Evolutionary conservation across 495 filamentous ascomycete genomes (phyloP), one percentile per base, ranked within the genome.

Genomic region (Lindgomyces ingoldianus): DNA sequence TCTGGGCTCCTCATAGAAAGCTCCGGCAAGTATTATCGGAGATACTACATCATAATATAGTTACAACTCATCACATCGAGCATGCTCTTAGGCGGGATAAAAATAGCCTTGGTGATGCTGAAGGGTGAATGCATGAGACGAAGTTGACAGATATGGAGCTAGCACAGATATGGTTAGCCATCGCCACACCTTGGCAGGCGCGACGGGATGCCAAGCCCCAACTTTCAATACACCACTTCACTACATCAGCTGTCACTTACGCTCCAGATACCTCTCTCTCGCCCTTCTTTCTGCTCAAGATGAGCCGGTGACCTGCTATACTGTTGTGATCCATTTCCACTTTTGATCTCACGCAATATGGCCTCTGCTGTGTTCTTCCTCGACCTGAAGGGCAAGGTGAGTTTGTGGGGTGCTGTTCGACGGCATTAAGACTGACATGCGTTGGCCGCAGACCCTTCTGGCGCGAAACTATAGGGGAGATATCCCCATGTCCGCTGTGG

Each of bases 381-480:
- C 70, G 95, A 99, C 78, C 83, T 99, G 57, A 99, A 99, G 89
- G 95, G 95, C 88, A 99, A 99, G 88, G 91, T 94, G 77, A 42
- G 82, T 57, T 70, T 51, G 33, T 61, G 52, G 21, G 52, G 21
- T 47, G 10, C 25, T 19, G 4, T 41, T 26, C 46, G 18, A 50
- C 51, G 33, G 29, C 47, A 46, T 52, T 21, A 8, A 14, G 41
- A 71, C 77, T 82, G 66, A 81, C 71, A 44, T 42, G 80, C 70
- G 39, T 36, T 8, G 11, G 57, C 30, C 6, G 19, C 75, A 96
- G 91, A 97, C 95, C 81, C 93, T 98, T 70, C 84, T 99, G 70
- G 95, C 95, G 74, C 89, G 95, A 73, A 99, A 98, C 80, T 99
- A 99, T 78, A 86, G 95, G 76, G 95, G 95, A 71, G 95, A 99